These are phyloP conservation scores for Epichloe hybrida DNA, from an alignment of 2,329 filamentous ascomycete genomes.

Conservation along the genomic window DNA sequence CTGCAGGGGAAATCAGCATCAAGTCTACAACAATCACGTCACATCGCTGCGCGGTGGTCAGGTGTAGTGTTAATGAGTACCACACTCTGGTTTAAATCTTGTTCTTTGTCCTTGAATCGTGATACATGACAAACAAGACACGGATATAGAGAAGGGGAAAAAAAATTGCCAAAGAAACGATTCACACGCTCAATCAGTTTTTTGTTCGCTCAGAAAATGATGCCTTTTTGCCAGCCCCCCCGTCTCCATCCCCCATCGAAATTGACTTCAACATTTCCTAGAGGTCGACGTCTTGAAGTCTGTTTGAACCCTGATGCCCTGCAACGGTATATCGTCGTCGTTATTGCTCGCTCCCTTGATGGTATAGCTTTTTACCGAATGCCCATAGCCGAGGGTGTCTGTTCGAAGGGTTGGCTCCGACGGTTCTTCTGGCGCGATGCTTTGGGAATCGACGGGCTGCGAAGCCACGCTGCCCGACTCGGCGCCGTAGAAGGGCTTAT, in stretches of 20 bases:
- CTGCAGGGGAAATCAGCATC: no score
- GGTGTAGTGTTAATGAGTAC: no score
- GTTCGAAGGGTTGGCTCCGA: slow-evolving; percentile 17
- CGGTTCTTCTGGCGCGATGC: background rate
- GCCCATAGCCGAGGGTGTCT: slow-evolving; percentile 18
- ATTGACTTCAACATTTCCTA: background rate
- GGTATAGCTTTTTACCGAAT: slow-evolving; percentile 19
- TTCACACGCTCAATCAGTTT: no score
- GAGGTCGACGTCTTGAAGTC: slow-evolving; percentile 20
- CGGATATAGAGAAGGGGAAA: no score
- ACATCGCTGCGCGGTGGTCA: no score
- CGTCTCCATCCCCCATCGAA: background rate
- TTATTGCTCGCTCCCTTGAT: slow-evolving; percentile 14
- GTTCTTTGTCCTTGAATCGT: no score
- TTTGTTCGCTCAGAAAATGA: background rate
- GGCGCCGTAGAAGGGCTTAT: slow-evolving; percentile 17
- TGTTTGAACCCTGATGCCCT: slow-evolving; percentile 24
- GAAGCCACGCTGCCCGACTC: slow-evolving; percentile 12
- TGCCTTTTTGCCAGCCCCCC: background rate
- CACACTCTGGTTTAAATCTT: no score
- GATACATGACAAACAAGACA: no score
- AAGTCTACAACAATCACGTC: no score
- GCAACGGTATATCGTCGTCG: slow-evolving; percentile 25
- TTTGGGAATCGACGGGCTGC: background rate
- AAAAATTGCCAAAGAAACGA: no score